Evolutionary conservation across 2,329 filamentous ascomycete genomes (phyloP).

Genomic region (Fusarium sulawesiense): DNA sequence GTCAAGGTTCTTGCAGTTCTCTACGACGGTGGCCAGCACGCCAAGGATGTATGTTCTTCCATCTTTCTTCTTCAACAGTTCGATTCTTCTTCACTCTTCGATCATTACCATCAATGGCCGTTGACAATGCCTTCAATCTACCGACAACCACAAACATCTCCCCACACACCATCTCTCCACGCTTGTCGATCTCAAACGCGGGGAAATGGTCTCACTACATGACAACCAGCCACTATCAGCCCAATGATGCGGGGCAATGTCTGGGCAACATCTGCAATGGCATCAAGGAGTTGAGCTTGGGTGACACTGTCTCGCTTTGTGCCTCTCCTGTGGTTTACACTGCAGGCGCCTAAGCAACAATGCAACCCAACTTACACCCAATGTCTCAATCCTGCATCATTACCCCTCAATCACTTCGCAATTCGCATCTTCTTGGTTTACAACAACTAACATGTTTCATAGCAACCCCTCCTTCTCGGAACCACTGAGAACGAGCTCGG

Average conservation of each 20-base stretch:
- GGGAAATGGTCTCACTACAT: constrained; percentile 41
- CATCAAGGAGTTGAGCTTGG: constrained; percentile 16
- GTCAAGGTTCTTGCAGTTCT: constrained; percentile 95
- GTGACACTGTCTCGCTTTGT: constrained; percentile 21
- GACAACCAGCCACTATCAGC: constrained; percentile 40
- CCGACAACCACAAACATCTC: constrained; percentile 22
- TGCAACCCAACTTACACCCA: constrained; percentile 29
- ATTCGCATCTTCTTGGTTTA: constrained; percentile 11
- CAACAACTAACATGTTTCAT: constrained; percentile 32
- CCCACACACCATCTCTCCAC: constrained; percentile 33
- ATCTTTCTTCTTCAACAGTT: background rate
- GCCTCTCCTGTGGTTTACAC: constrained; percentile 26
- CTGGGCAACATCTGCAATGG: constrained; percentile 20
- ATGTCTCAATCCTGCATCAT: constrained; percentile 19
- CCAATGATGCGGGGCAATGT: constrained; percentile 40
- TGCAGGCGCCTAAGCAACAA: constrained; percentile 21
- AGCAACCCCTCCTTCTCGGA: constrained; percentile 85
- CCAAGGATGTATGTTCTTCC: constrained; percentile 74
- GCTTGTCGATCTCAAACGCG: constrained; percentile 47
- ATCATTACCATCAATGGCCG: constrained; percentile 17
- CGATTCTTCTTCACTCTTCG: constrained; percentile 1
- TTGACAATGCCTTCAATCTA: constrained; percentile 19
- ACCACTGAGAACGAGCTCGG: constrained; percentile 99
- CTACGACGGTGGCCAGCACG: constrained; percentile 92
- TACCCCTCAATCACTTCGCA: constrained; percentile 7